Conservation (phyloP, 345 rosid species). For the Combretum micranthum region DNA sequence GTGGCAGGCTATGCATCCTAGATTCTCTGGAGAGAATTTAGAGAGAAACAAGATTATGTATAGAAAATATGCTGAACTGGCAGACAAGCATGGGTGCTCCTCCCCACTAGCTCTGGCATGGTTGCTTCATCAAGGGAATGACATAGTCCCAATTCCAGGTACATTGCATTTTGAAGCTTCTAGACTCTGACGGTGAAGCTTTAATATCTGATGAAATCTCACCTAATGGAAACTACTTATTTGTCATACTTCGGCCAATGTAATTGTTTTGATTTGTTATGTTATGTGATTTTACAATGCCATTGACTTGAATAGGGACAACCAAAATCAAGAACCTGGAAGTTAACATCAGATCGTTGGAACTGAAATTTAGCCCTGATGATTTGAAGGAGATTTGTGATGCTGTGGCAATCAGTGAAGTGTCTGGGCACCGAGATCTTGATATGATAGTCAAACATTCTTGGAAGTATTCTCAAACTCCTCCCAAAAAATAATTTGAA, state of each 20-base stretch:
- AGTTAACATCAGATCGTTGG: no score
- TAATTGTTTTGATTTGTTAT: no score
- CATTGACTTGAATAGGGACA: constrained; percentile 27
- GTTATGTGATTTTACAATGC: not conserved
- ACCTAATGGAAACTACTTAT: rapidly evolving
- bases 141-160: constrained; percentile 45
- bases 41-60: constrained; percentile 43
- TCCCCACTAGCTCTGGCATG: constrained; percentile 39
- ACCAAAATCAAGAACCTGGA: constrained; percentile 36
- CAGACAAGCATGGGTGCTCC: constrained; percentile 28
- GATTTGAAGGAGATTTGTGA: no score
- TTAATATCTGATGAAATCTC: no score
- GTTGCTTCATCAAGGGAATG: no score
- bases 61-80: constrained; percentile 18
- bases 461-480: constrained; percentile 32
- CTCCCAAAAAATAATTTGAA: constrained; percentile 13
- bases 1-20: constrained; percentile 23
- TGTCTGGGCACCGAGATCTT: constrained; percentile 20
- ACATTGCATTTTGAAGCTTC: not conserved
- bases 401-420: no score
- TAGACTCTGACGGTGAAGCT: no score
- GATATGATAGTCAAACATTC: constrained; percentile 4
- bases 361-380: no score
- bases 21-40: constrained; percentile 29
- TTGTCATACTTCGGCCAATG: not conserved